Base-by-base conservation (phyloP, 805 yeast species). In the Lachancea sp. region DNA sequence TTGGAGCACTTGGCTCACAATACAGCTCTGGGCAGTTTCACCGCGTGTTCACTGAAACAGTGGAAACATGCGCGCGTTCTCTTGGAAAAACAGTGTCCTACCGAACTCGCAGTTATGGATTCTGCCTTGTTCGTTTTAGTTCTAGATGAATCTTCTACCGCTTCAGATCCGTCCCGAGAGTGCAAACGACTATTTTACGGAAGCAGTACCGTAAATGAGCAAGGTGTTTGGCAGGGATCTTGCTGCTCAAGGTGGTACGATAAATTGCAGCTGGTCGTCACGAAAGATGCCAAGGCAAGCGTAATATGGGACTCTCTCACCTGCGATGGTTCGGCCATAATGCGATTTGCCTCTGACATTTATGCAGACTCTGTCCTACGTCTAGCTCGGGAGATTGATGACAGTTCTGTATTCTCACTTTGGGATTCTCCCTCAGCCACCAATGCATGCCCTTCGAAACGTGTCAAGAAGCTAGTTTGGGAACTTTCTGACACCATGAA, bases 241-340 rank as follows among this genome's bases (percentile, higher is more conserved):
- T 88, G 96, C 69, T 83, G 91, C 25, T 88, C 91, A 53, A 71
- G 97, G 62, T 89, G 96, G 96, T 89, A 87, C 60, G 97, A 87
- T 65, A 87, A 87, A 66, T 68, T 89, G 53, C 96, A 89, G 63
- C 71, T 89, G 47, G 82, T 89, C 36, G 80, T 89, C 32, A 86
- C 96, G 1, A 77, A 77, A 55, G 89, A 87, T 62, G 87, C 95
- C 5, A 82, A 84, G 59, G 95, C 93, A 5, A 95, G 95, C 32
- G 84, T 89, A 47, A 85, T 89, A 58, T 89, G 93, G 73, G 97
- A 89, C 59, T 78, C 90, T 70, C 68, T 95, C 10, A 93, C 95
- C 46, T 93, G 88, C 38, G 96, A 89, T 66, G 97, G 96, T 44
- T 95, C 90, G 53, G 86, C 93, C 0, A 95, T 89, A 2, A 70